Conservation (phyloP, 2,329 filamentous ascomycete species). For the Trichoderma pleuroti region DNA sequence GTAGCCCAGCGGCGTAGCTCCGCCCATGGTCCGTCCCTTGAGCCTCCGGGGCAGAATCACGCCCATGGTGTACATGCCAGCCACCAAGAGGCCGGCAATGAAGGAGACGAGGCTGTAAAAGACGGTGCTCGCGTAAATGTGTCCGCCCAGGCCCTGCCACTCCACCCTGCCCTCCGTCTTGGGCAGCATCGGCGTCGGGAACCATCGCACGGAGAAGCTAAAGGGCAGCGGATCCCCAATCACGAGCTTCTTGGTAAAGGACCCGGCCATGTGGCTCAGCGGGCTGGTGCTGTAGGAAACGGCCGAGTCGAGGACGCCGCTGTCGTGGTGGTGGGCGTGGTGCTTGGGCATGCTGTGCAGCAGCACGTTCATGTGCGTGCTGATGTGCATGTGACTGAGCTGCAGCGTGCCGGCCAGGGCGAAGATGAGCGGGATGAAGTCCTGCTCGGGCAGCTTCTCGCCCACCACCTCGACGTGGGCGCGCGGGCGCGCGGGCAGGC, state of each 20-base stretch:
- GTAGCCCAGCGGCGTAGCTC: constrained; percentile 56
- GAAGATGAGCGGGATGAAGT: constrained; percentile 82
- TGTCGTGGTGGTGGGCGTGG: constrained; percentile 60
- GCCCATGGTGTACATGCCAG: constrained; percentile 59
- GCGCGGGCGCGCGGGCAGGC: constrained; percentile 73
- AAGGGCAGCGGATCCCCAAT: constrained; percentile 84
- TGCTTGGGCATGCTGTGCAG: constrained; percentile 67
- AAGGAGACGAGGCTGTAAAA: constrained; percentile 61
- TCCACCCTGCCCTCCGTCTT: constrained; percentile 62
- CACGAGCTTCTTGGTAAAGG: constrained; percentile 62
- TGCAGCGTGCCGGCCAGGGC: constrained; percentile 87
- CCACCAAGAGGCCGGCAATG: constrained; percentile 50
- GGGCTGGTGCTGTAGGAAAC: constrained; percentile 82
- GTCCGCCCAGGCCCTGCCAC: constrained; percentile 62
- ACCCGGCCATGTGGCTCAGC: constrained; percentile 55
- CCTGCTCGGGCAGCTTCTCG: constrained; percentile 46
- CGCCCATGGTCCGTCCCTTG: constrained; percentile 49
- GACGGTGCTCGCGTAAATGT: constrained; percentile 60
- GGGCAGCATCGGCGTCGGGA: constrained; percentile 69
- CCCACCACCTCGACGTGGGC: constrained; percentile 53
- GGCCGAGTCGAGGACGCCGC: constrained; percentile 80
- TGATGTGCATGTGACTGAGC: constrained; percentile 83
- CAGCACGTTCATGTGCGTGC: constrained; percentile 83
- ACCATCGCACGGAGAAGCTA: constrained; percentile 81
- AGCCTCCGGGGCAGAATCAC: constrained; percentile 54